Evolutionary conservation across 768 basidiomycete genomes (phyloP).

Genomic region (Calvatia gigantea): DNA sequence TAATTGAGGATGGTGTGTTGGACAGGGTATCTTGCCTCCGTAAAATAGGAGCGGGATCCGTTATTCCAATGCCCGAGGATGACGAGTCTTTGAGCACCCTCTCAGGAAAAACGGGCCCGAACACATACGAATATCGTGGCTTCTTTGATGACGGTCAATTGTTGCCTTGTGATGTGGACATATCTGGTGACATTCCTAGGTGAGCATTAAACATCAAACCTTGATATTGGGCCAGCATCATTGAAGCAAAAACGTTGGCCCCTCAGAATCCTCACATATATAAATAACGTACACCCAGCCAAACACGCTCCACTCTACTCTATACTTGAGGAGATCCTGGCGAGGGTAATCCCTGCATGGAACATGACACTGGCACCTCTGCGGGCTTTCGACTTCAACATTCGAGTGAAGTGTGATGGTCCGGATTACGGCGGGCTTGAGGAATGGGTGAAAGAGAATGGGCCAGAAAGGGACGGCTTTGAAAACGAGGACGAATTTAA

Average conservation of each 20-base stretch:
- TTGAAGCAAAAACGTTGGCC: too few species aligned
- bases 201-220: background rate
- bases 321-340: slow-evolving; percentile 24
- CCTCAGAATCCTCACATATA: slow-evolving; percentile 32
- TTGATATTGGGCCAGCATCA: too few species aligned
- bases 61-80: too few species aligned
- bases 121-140: too few species aligned
- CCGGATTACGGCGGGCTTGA: background rate
- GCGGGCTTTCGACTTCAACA: background rate
- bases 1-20: too few species aligned
- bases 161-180: slow-evolving; percentile 16
- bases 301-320: slow-evolving; percentile 20
- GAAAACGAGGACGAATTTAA: background rate
- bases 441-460: too few species aligned
- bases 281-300: slow-evolving; percentile 37
- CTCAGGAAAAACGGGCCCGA: background rate
- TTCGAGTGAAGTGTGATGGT: background rate
- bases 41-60: too few species aligned
- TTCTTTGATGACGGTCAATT: too few species aligned
- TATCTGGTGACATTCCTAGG: slow-evolving; percentile 15
- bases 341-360: slow-evolving; percentile 27
- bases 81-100: too few species aligned
- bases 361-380: slow-evolving; percentile 22
- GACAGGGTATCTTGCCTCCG: too few species aligned
- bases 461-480: background rate